Conservation (phyloP, 139 green algal species). For the Chlorella vulgaris region DNA sequence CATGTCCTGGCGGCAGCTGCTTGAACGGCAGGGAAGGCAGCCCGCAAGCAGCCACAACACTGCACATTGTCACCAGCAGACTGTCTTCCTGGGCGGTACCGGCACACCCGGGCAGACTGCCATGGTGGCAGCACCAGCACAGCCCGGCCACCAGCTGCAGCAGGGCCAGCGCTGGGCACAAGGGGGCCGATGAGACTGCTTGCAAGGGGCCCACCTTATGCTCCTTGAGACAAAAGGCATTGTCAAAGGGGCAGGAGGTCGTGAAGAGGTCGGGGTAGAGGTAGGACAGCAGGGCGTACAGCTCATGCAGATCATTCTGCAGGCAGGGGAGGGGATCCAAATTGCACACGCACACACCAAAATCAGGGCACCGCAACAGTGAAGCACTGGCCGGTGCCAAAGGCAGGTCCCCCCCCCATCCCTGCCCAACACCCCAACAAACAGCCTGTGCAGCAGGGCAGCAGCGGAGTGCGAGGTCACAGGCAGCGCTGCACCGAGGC, state of each 20-base stretch:
- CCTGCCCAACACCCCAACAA: neutral
- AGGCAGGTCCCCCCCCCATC: neutral
- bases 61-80: too few relatives aligned
- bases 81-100: too few relatives aligned
- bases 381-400: neutral
- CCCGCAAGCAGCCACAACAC: too few relatives aligned
- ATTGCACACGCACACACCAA: neutral
- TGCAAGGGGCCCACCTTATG: constrained; percentile 47
- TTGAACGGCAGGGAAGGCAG: too few relatives aligned
- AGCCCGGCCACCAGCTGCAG: too few relatives aligned
- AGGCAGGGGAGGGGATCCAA: constrained; percentile 12
- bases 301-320: constrained; percentile 84
- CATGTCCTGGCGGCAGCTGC: too few relatives aligned
- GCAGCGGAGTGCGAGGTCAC: neutral
- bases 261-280: constrained; percentile 83
- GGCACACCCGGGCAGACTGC: too few relatives aligned
- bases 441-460: neutral
- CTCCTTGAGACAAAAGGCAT: constrained; percentile 74
- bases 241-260: constrained; percentile 72
- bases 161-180: too few relatives aligned
- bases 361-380: neutral
- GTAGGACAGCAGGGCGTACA: constrained; percentile 79
- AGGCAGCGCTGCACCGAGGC: neutral
- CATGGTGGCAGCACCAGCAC: too few relatives aligned
- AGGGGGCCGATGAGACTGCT: too few relatives aligned